Conservation (phyloP, 148 eudicot species). For the Rhododendron griersonianum region DNA sequence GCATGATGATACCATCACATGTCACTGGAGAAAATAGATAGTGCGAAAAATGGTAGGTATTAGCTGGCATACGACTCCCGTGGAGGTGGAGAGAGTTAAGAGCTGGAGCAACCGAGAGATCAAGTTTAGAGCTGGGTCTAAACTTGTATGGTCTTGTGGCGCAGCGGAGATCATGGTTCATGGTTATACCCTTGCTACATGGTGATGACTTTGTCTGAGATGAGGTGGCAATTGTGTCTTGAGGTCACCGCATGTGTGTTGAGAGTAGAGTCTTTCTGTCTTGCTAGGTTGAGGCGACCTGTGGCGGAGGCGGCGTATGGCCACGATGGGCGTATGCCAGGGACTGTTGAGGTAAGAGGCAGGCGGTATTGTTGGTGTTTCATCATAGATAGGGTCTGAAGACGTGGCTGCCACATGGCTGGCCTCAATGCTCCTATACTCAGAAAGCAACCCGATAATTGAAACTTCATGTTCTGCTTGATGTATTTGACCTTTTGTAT, state of each 20-base stretch:
- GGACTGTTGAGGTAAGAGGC: neutral
- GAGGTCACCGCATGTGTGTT: neutral
- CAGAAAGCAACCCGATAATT: neutral
- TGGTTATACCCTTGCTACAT: neutral
- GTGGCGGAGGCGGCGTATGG: neutral
- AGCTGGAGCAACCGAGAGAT: neutral
- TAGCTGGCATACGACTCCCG: neutral
- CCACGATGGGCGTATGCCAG: neutral
- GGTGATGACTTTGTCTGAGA: neutral
- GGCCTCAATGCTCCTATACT: neutral
- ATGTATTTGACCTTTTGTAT: neutral
- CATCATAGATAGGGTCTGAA: neutral
- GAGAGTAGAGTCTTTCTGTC: neutral
- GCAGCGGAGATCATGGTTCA: neutral
- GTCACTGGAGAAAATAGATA: neutral
- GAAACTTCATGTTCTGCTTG: conserved; percentile 1
- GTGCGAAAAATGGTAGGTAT: neutral
- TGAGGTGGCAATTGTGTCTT: neutral
- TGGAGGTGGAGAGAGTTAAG: neutral
- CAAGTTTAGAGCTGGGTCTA: neutral
- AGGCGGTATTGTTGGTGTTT: neutral
- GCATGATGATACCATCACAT: neutral
- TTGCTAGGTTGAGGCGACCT: neutral
- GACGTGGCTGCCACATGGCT: neutral
- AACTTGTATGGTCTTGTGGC: neutral